Conservation (phyloP, 352 stramenopile genomes). For the Phytopythium boreale region DNA sequence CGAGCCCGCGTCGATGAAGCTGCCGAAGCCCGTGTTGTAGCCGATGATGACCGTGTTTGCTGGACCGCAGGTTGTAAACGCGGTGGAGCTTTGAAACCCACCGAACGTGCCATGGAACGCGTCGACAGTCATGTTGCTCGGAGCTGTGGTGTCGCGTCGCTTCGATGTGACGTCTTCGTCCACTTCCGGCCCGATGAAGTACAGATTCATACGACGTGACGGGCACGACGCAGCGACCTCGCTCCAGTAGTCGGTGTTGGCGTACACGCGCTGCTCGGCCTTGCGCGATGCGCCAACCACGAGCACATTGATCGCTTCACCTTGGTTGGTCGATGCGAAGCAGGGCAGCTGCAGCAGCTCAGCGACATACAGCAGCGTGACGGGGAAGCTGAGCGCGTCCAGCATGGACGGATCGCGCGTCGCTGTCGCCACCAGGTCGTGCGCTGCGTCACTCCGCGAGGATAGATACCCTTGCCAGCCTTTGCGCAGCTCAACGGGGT, state of each 20-base stretch:
- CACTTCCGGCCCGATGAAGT: constrained; percentile 66
- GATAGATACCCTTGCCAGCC: constrained; percentile 59
- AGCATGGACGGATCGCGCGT: constrained; percentile 60
- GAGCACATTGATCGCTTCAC: constrained; percentile 29
- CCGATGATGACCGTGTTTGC: constrained; percentile 55
- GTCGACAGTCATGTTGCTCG: constrained; percentile 21
- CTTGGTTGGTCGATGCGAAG: background rate
- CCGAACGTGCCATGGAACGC: constrained; percentile 43
- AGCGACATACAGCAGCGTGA: constrained; percentile 53
- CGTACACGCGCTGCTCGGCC: constrained; percentile 67
- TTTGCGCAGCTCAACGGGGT: constrained; percentile 14
- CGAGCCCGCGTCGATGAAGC: constrained; percentile 55
- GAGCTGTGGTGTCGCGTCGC: constrained; percentile 2
- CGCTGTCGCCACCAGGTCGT: constrained; percentile 33
- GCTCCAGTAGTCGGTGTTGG: constrained; percentile 66
- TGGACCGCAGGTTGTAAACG: constrained; percentile 25
- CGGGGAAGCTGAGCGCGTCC: constrained; percentile 70
- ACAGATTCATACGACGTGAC: constrained; percentile 31
- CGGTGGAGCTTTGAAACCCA: constrained; percentile 35
- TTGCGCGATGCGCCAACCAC: constrained; percentile 62
- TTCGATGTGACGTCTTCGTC: constrained; percentile 12
- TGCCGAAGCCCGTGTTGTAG: constrained; percentile 80
- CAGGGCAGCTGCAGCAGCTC: constrained; percentile 26
- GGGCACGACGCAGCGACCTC: constrained; percentile 45
- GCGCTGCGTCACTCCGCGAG: constrained; percentile 16